These are phyloP conservation scores for Jackrogersella multiformis DNA, from an alignment of 495 filamentous ascomycete species.

Conservation along the genomic window DNA sequence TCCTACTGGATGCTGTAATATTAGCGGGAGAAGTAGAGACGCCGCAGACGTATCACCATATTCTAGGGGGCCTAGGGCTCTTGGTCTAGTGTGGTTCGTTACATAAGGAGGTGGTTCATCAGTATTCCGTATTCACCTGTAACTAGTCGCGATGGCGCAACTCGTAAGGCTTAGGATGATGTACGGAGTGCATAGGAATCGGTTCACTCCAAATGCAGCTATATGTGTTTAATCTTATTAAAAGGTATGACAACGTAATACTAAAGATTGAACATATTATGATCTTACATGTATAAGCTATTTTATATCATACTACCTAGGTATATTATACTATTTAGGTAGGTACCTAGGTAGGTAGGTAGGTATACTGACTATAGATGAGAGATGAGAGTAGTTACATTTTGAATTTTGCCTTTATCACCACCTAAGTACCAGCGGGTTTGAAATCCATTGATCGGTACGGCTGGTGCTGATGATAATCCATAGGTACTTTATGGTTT, in stretches of 20 bases:
- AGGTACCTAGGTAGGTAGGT: no score
- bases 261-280: background rate
- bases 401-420: constrained; percentile 17
- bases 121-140: constrained; percentile 22
- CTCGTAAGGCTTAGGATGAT: constrained; percentile 28
- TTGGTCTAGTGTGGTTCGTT: background rate
- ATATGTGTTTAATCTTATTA: constrained; percentile 13
- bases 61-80: background rate
- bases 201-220: constrained; percentile 15
- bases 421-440: background rate
- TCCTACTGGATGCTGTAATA: constrained; percentile 8
- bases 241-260: constrained; percentile 19
- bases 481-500: constrained; percentile 21
- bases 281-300: no score
- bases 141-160: constrained; percentile 5
- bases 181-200: constrained; percentile 28
- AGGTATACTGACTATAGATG: no score
- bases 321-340: no score
- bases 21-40: constrained; percentile 10
- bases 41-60: constrained; percentile 16
- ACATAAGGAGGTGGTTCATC: background rate
- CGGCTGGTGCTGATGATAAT: constrained; percentile 27
- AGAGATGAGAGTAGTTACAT: background rate
- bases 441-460: constrained; percentile 12
- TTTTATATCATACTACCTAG: constrained; percentile 10